Evolutionary conservation across 306 rosid genomes (phyloP).

Genomic region (Purshia tridentata): DNA sequence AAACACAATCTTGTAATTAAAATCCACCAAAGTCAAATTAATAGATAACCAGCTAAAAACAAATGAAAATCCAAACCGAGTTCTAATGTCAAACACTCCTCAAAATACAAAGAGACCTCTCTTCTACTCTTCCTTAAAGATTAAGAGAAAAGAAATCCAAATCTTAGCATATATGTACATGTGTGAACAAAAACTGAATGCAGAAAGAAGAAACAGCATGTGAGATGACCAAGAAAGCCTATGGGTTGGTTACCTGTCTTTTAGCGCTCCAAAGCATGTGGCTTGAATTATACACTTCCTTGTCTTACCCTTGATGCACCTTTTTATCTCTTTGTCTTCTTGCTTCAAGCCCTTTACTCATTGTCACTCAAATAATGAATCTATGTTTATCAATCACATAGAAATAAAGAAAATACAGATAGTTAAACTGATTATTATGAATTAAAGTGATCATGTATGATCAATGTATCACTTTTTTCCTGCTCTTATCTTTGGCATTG

Average conservation of each 20-base stretch:
- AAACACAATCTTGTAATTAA: too few relatives aligned
- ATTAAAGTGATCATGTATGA: background rate
- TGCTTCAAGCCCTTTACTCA: slow-evolving; percentile 33
- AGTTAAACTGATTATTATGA: too few relatives aligned
- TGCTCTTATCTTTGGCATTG: slow-evolving; percentile 54
- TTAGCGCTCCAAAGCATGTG: slow-evolving; percentile 60
- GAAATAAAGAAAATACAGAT: slow-evolving; percentile 13
- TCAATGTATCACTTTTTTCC: slow-evolving; percentile 45
- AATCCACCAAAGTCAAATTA: too few relatives aligned
- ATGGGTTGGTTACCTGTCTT: slow-evolving; percentile 47
- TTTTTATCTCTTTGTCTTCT: slow-evolving; percentile 27
- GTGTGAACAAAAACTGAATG: slow-evolving; percentile 31
- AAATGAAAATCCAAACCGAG: too few relatives aligned
- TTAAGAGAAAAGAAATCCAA: background rate
- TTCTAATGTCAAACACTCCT: too few relatives aligned
- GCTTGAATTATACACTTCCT: slow-evolving; percentile 34
- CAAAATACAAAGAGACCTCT: background rate
- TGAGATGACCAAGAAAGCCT: slow-evolving; percentile 56
- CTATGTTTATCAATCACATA: background rate
- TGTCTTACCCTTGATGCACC: slow-evolving; percentile 32
- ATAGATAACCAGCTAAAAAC: too few relatives aligned
- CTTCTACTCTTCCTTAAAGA: background rate
- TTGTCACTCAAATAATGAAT: slow-evolving; percentile 7
- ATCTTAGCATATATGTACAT: background rate
- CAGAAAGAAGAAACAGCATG: slow-evolving; percentile 27